Conservation (phyloP, 495 filamentous ascomycete species). For the Neurospora sp. region DNA sequence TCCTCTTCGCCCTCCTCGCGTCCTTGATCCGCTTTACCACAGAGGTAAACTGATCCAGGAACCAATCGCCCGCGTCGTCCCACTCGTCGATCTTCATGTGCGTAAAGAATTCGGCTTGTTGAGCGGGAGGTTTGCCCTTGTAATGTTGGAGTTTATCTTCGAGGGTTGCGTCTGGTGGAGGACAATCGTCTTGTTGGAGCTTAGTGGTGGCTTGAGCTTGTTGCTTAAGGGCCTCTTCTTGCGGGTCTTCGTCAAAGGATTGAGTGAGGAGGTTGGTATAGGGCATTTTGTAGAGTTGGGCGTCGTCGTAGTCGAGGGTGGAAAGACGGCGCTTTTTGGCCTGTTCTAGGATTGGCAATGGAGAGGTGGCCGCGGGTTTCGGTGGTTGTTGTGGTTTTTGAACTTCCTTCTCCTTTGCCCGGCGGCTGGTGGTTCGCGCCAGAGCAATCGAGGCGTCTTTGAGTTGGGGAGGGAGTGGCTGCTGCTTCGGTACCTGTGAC, state of each 20-base stretch:
- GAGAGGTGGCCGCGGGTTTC: neutral
- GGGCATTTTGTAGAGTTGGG: constrained; percentile 40
- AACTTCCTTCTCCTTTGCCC: constrained; percentile 14
- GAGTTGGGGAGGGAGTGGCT: constrained; percentile 2
- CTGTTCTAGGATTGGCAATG: neutral
- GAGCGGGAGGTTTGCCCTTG: constrained; percentile 23
- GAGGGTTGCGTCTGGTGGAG: constrained; percentile 13
- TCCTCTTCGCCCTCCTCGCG: constrained; percentile 53
- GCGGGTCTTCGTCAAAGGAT: constrained; percentile 45
- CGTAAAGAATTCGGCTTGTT: constrained; percentile 53
- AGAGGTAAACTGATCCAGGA: constrained; percentile 57
- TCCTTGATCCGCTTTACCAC: constrained; percentile 55
- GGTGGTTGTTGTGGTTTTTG: constrained; percentile 1
- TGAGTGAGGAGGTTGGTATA: constrained; percentile 44
- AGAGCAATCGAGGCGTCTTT: constrained; percentile 6
- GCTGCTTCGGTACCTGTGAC: neutral
- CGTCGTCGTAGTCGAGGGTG: constrained; percentile 44
- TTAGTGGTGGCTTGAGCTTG: constrained; percentile 3
- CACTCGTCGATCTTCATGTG: constrained; percentile 60
- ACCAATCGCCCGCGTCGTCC: constrained; percentile 75
- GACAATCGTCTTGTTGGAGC: neutral
- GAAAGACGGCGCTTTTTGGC: constrained; percentile 25
- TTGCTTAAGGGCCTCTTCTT: constrained; percentile 20
- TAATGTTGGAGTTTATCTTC: constrained; percentile 36
- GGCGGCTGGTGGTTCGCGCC: constrained; percentile 24